Base-by-base conservation (phyloP, 768 basidiomycete species). In the Gyrodon lividus region DNA sequence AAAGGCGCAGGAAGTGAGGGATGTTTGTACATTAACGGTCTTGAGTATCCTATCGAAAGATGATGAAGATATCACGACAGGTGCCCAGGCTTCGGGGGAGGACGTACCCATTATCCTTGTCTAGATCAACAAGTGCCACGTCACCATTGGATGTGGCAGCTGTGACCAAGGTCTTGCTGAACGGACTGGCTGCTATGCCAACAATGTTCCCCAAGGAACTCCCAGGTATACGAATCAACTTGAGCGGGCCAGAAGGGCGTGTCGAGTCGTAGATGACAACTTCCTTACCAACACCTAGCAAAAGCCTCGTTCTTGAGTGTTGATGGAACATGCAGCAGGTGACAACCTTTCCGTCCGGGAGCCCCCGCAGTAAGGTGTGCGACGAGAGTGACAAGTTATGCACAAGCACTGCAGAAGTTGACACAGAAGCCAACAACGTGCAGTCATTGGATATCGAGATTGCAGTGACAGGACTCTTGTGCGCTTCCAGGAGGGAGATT, bases 121-220 rank as follows among this genome's bases (percentile, higher is more conserved):
- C 86, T 20, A 91, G 62, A 61, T 91, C 89, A 43, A 89, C 68
- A 7, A 89, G 73, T 4, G 68, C 74, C 10, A 90, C 73, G 38
- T 71, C 68, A 1, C 86, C 87, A 4, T 67, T 71, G 12, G 76
- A 71, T 37, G 77, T 83, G 1, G 77, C 80, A 38, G 77, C 76
- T 2, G 83, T 83, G 22, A 86, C 73, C 30, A 90, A 70, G 2
- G 83, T 84, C 70, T 84, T 89, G 69, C 87, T 89, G 66, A 88
- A 89, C 6, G 88, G 86, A 55, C 87, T 88, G 54, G 79, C 82
- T 6, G 80, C 73, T 8, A 89, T 65, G 12, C 76, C 77, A 4
- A 79, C 66, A 20, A 89, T 76, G n/a, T 77, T 66, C 7, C 81
- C 82, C 0, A 68, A 59, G 4, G 60, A 55, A 16, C 68, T 57